A percentile compares a stretch with the other conserved stretches of the same genome.
phyloP scores from a whole-genome alignment of 177 flowering plant species.

The Vitis hybrid region DNA sequence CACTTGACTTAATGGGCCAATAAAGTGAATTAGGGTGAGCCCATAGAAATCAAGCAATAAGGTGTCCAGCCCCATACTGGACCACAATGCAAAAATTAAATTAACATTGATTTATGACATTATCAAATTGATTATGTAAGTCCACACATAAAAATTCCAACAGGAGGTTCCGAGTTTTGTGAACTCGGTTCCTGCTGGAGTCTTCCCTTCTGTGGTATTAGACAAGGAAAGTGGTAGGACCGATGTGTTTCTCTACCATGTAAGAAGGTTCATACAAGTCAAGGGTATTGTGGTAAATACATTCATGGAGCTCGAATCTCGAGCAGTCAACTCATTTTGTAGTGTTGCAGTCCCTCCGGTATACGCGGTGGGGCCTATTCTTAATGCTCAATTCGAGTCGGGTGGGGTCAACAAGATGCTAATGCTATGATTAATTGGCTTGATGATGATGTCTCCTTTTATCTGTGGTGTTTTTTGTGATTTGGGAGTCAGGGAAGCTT shows the following conservation, averaged over 20 bases:
- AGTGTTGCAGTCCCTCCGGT: conserved; percentile 12
- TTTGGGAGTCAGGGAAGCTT: too few species aligned
- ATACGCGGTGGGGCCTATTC: conserved; percentile 31
- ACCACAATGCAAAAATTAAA: too few species aligned
- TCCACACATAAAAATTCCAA: too few species aligned
- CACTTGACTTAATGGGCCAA: too few species aligned
- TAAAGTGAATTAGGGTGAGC: too few species aligned
- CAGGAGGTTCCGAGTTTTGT: conserved; percentile 14
- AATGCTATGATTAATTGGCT: conserved; percentile 27
- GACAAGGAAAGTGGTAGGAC: not conserved
- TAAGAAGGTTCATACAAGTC: conserved; percentile 6
- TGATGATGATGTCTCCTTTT: conserved; percentile 7
- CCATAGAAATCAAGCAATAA: too few species aligned
- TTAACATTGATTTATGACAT: too few species aligned
- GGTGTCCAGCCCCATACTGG: too few species aligned
- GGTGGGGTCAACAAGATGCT: too few species aligned
- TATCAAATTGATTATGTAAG: too few species aligned
- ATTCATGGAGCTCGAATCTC: conserved; percentile 27
- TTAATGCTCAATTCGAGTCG: not conserved
- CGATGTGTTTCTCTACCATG: not conserved
- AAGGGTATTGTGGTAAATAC: conserved; percentile 34
- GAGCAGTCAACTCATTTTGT: conserved; percentile 16
- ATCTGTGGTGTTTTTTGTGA: not conserved
- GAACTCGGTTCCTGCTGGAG: conserved; percentile 24
- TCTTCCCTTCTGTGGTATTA: conserved; percentile 13